Conservation (phyloP, 2,329 filamentous ascomycete genomes). For the Pseudogymnoascus sp. region DNA sequence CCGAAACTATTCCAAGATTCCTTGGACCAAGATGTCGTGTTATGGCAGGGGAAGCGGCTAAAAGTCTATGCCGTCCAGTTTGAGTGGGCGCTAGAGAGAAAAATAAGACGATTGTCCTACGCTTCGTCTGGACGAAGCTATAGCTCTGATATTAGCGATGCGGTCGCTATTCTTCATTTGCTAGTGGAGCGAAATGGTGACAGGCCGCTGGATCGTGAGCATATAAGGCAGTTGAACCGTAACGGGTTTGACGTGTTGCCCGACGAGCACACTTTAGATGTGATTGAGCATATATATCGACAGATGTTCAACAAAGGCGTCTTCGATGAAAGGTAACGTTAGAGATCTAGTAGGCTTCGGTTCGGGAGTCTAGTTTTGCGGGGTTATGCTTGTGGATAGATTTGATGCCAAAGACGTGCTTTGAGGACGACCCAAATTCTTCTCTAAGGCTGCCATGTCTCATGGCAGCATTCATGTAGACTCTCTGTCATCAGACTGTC, state of each 20-base stretch:
- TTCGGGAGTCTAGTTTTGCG: background rate
- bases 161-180: background rate
- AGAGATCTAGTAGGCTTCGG: background rate
- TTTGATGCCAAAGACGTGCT: background rate
- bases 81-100: background rate
- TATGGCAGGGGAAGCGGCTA: background rate
- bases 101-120: background rate
- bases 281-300: background rate
- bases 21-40: slow-evolving; percentile 10
- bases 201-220: background rate
- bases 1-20: slow-evolving; percentile 8
- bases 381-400: background rate
- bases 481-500: background rate
- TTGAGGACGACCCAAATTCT: background rate
- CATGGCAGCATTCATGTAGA: background rate
- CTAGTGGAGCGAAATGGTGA: background rate
- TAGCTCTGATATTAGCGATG: background rate
- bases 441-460: background rate
- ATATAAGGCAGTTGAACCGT: background rate
- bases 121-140: background rate
- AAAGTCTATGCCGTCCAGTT: background rate
- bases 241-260: background rate
- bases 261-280: background rate
- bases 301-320: background rate
- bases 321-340: background rate